These are phyloP conservation scores for Pseudomonodictys pantanalensis DNA, from an alignment of 495 filamentous ascomycete species.

Conservation along the genomic window DNA sequence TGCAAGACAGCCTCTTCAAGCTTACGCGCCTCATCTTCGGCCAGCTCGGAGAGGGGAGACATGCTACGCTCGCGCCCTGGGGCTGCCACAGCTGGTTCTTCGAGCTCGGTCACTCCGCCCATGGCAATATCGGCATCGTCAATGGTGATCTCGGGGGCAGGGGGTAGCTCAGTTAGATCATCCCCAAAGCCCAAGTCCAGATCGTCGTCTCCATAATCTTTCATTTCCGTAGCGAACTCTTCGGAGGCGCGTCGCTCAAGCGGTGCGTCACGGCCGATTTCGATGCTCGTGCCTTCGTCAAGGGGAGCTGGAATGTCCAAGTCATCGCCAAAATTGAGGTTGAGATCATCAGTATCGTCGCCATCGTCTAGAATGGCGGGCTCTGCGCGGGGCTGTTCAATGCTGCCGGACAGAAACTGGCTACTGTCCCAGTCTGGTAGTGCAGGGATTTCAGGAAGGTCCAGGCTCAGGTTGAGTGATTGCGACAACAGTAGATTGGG, in stretches of 20 bases:
- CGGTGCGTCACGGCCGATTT: conserved; percentile 81
- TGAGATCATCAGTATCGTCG: conserved; percentile 57
- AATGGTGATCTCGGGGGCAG: conserved; percentile 7
- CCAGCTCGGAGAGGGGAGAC: conserved; percentile 64
- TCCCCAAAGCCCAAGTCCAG: not conserved
- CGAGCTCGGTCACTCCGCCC: conserved; percentile 57
- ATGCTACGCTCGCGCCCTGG: conserved; percentile 53
- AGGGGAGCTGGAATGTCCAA: conserved; percentile 42
- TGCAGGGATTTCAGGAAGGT: conserved; percentile 32
- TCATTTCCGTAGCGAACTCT: conserved; percentile 40
- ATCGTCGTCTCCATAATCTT: conserved; percentile 52
- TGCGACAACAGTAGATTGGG: conserved; percentile 39
- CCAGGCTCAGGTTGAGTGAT: conserved; percentile 13
- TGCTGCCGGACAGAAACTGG: conserved; percentile 36
- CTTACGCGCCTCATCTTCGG: conserved; percentile 51
- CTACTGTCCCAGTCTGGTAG: conserved; percentile 42
- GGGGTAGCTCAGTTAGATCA: conserved; percentile 7
- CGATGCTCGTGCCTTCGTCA: conserved; percentile 62
- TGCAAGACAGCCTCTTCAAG: conserved; percentile 54
- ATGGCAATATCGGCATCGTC: conserved; percentile 52
- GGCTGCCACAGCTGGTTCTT: conserved; percentile 42
- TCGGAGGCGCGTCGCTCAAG: conserved; percentile 61
- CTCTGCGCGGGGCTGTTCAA: conserved; percentile 28
- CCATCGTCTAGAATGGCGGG: conserved; percentile 53
- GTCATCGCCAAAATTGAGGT: conserved; percentile 59